A percentile compares a stretch with the other conserved stretches of the same genome.
phyloP scores from a whole-genome alignment of 2,329 filamentous ascomycete genomes.

The Scopulariopsis brevicaulis region DNA sequence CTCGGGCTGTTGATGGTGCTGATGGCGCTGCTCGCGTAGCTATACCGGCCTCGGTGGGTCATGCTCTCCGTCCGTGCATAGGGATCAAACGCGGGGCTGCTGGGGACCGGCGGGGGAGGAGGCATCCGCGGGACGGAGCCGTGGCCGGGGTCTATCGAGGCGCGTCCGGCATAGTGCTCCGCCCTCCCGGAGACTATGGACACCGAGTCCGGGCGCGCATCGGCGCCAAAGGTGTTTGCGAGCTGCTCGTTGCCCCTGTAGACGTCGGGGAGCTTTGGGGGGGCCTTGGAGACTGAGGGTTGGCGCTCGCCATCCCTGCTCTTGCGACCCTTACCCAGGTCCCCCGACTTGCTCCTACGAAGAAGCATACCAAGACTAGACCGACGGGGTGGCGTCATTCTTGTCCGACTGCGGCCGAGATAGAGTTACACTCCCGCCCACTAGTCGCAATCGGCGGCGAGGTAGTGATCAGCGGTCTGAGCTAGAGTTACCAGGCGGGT shows the following conservation, averaged over 20 bases:
- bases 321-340: slow-evolving; percentile 51
- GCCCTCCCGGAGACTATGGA: slow-evolving; percentile 42
- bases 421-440: background rate
- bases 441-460: slow-evolving; percentile 1
- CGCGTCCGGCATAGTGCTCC: slow-evolving; percentile 26
- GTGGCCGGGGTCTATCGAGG: slow-evolving; percentile 41
- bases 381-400: slow-evolving; percentile 25
- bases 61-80: slow-evolving; percentile 86
- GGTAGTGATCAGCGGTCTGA: background rate
- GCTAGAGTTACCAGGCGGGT: background rate
- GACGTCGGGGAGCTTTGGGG: slow-evolving; percentile 41
- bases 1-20: slow-evolving; percentile 90
- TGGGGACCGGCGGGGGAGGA: slow-evolving; percentile 41
- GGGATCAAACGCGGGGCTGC: slow-evolving; percentile 52
- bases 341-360: slow-evolving; percentile 57
- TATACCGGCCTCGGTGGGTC: slow-evolving; percentile 91
- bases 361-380: slow-evolving; percentile 48
- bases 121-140: slow-evolving; percentile 28
- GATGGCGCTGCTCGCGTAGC: slow-evolving; percentile 84
- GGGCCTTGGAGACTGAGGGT: slow-evolving; percentile 29
- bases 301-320: slow-evolving; percentile 43
- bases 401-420: background rate
- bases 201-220: slow-evolving; percentile 51
- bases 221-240: slow-evolving; percentile 33
- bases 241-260: slow-evolving; percentile 33